Evolutionary conservation across 192 early-diverging fungal genomes (phyloP), one percentile per base, ranked within the genome.

Genomic region (Podila epicladia): DNA sequence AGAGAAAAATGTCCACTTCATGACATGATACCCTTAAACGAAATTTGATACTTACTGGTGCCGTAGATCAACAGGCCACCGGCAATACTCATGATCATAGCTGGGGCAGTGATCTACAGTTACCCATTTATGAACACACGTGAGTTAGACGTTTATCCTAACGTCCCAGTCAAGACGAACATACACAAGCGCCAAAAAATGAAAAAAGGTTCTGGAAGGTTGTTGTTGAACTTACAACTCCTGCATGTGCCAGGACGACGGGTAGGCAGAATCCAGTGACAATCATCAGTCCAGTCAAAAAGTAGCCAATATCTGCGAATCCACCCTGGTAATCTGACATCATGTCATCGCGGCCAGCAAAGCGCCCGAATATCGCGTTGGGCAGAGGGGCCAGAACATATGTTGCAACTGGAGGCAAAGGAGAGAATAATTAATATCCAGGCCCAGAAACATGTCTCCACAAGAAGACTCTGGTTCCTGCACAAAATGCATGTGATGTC

Each of bases 21-120:
- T 22, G 37, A 48, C 24, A 19, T 19, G 15, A 5, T 11, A 3
- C 51, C 22, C 35, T n/a, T 32, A 65, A 28, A 4, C 67, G 67
- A 9, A 63, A 13, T 24, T 26, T 20, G 45, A 48, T 41, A 74
- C 83, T 67, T 91, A 85, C 97, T 98, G 28, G 96, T 98, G 29
- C 90, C 90, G 72, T 99, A 99, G 29, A 99, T 95, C 82, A 99
- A 71, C 26, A 95, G 65, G n/a, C 97, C 97, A 38, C 97, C 97
- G 8, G 84, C 67, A 51, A 97, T 87, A 83, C 95, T 97, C 90
- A 99, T 93, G 22, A 90, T 61, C 96, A 98, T 98, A 0, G 97
- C 96, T 13, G 90, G 82, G 12, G 84, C 64, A 9, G 94, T 92
- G 58, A 99, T 97, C 86, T 93, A 83, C 19, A 33, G 9, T 3